Conservation (phyloP, 2,329 filamentous ascomycete species). For the Talaromyces sp. region DNA sequence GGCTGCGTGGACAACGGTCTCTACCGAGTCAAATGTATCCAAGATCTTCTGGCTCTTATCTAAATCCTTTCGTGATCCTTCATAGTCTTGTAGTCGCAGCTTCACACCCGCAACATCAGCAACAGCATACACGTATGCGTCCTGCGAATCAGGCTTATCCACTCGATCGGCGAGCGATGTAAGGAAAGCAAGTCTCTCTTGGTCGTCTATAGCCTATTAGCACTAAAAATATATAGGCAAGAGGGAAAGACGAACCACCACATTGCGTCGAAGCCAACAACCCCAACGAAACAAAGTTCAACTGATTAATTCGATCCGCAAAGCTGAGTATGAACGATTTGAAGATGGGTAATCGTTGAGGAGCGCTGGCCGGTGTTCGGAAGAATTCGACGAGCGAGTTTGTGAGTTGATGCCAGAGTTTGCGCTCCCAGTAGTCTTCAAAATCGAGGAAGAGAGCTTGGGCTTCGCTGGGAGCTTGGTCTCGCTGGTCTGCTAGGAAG, state of each 20-base stretch:
- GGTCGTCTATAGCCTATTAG: constrained; percentile 63
- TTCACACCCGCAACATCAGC: constrained; percentile 87
- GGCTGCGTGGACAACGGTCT: constrained; percentile 90
- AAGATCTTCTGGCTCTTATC: constrained; percentile 84
- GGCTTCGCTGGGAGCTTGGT: constrained; percentile 80
- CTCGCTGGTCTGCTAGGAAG: constrained; percentile 87
- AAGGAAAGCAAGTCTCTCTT: constrained; percentile 83
- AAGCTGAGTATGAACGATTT: constrained; percentile 94
- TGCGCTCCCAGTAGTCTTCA: constrained; percentile 96
- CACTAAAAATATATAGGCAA: constrained; percentile 12
- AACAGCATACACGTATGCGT: constrained; percentile 91
- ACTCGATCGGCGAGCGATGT: constrained; percentile 81
- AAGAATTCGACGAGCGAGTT: constrained; percentile 87
- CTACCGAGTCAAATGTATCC: constrained; percentile 89
- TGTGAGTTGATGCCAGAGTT: constrained; percentile 98
- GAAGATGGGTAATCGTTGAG: constrained; percentile 85
- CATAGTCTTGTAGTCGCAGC: constrained; percentile 72
- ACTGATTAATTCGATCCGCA: constrained; percentile 97
- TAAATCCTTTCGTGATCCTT: constrained; percentile 81
- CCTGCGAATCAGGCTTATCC: constrained; percentile 87
- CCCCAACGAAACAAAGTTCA: constrained; percentile 91
- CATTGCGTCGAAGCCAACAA: constrained; percentile 84
- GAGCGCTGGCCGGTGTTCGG: constrained; percentile 72
- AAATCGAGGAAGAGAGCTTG: constrained; percentile 87
- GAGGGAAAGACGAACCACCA: constrained; percentile 31